Base-by-base conservation (phyloP, 2,329 filamentous ascomycete genomes). In the Fusarium temperatum region DNA sequence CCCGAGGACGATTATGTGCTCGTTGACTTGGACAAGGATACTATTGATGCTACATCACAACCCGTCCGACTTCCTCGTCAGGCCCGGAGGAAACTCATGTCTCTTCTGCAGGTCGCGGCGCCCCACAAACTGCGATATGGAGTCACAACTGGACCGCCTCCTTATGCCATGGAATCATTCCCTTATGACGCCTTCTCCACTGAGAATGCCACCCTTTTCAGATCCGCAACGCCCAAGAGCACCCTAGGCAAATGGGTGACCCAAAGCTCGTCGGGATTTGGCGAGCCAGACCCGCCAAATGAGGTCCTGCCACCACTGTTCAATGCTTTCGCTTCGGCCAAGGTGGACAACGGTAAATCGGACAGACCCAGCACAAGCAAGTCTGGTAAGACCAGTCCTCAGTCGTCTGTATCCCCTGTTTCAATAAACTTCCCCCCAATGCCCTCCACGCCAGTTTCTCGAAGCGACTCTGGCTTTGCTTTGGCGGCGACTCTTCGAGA, bases 1-100 rank as follows among this genome's bases (percentile, higher is more conserved):
- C 96, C 96, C 0, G 94, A 98, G 12, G 96, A 98, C 78, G 96
- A 98, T 80, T 98, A 96, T 81, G 95, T 98, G 24, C 87, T 98
- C 22, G 95, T 98, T 41, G 96, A 99, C 82, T 86, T 99, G 58
- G 96, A 99, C 82, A 91, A 93, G 81, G 94, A 99, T 82, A 91
- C 91, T 22, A 95, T 99, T 69, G 94, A 98, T 80, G 93, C 94
- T 55, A 96, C 94, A 4, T 87, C 90, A 11, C 89, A 91, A 66
- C 94, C 95, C n/a, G 88, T 90, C 53, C 88, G 92, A 48, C 87
- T 99, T 30, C 96, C 96, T 15, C 91, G 94, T 70, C 96, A 98
- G 79, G 94, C 97, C 81, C 91, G 96, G 55, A 89, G 95, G 74
- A 99, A 99, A 83, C 89, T 99, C 36, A 88, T 94, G 78, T 95